Base-by-base conservation (phyloP, 2,329 filamentous ascomycete genomes). In the Talaromyces sp. region DNA sequence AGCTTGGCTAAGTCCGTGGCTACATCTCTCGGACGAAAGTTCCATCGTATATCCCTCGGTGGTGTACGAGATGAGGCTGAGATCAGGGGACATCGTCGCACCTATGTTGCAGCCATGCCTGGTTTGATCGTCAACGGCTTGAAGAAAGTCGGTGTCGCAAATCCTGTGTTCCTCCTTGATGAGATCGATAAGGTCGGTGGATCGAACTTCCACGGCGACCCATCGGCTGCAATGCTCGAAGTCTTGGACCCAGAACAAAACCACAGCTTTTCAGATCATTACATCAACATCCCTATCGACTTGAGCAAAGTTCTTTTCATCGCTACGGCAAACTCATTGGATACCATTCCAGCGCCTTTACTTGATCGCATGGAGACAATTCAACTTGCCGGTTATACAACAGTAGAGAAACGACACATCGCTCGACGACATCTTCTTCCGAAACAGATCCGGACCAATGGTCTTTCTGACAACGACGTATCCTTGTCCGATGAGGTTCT, bases 101-200 rank as follows among this genome's bases (percentile, higher is more conserved):
- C 95, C 0, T 99, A 99, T 74, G 95, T 99, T 65, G 95, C 95
- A 24, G 95, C 95, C n/a, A 97, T 99, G 94, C 95, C 95, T 10
- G 95, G 95, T 62, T 83, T 98, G 63, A 90, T 99, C 66, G 93
- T 98, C 35, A 93, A 93, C 75, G 95, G 94, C 0, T 77, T 99
- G 63, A 93, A 95, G 80, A 99, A 98, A 81, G 94, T 96, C 37
- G 94, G 93, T 56, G 94, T 98, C 22, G 88, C 92, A 2, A 99
- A 99, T 74, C 95, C 95, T 0, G 94, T 99, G 64, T 91, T 99
- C 79, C 81, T 99, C 54, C 87, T 99, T 13, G 95, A 99, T 74
- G 95, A 99, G 81, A 97, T 99, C 70, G 95, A 99, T 83, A 99
- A 99, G 83, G 86, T 99, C 67, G 93, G 93, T 68, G 88, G 89